Evolutionary conservation across 2,329 filamentous ascomycete genomes (phyloP).

Genomic region (Venturia aucupariae): DNA sequence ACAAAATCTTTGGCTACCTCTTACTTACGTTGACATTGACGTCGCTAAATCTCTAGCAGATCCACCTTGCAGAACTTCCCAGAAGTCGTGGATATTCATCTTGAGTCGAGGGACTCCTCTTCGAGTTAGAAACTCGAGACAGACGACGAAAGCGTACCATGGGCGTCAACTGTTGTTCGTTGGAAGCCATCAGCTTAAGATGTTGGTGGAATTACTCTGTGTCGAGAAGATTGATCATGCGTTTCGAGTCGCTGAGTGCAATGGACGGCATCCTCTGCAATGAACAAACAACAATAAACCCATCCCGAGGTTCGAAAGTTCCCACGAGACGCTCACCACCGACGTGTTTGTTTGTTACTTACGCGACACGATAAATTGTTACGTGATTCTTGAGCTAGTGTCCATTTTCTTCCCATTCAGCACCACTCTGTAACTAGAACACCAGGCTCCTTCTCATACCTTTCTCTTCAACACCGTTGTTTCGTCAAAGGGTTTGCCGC

Average conservation of each 20-base stretch:
- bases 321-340: background rate
- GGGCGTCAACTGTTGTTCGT: background rate
- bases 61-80: no score
- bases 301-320: background rate
- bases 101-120: no score
- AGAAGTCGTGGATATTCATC: background rate
- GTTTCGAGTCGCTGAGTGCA: background rate
- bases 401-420: background rate
- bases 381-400: background rate
- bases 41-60: no score
- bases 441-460: background rate
- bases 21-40: no score
- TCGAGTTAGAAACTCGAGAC: background rate
- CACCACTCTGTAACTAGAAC: background rate
- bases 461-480: background rate
- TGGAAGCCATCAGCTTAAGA: background rate
- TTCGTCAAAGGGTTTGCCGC: background rate
- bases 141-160: background rate
- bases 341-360: background rate
- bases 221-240: no score
- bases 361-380: background rate
- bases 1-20: no score
- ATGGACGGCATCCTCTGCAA: no score
- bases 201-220: background rate
- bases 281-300: background rate